Conservation (phyloP, 2,329 filamentous ascomycete species). For the Raffaelea arxii region DNA sequence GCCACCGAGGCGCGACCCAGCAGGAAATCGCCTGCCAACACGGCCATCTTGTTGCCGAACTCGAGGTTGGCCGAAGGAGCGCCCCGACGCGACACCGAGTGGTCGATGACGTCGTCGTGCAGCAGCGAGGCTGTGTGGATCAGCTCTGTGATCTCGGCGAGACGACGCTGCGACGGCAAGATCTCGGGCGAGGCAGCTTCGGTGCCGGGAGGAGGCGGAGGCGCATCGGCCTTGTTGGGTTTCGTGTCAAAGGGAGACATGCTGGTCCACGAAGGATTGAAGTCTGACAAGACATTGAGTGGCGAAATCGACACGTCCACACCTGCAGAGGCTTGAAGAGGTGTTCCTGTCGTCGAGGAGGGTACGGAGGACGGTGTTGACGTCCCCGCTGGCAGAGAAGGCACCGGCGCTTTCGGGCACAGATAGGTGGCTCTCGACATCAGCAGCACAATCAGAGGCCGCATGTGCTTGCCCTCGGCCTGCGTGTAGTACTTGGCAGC, state of each 20-base stretch:
- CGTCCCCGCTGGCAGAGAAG: not conserved
- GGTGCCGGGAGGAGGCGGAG: slow-evolving; percentile 37
- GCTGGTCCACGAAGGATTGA: slow-evolving; percentile 55
- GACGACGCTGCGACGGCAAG: slow-evolving; percentile 80
- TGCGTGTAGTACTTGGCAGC: slow-evolving; percentile 98
- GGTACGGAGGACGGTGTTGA: not conserved
- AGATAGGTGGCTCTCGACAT: slow-evolving; percentile 93
- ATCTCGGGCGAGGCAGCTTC: slow-evolving; percentile 46
- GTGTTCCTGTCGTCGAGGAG: slow-evolving; percentile 15
- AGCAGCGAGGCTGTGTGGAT: slow-evolving; percentile 95
- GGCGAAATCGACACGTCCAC: slow-evolving; percentile 49
- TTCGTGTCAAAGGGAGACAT: slow-evolving; percentile 1
- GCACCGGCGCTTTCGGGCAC: slow-evolving; percentile 45
- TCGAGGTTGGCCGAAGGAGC: slow-evolving; percentile 83
- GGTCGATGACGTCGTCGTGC: slow-evolving; percentile 97
- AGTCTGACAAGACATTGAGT: slow-evolving; percentile 57
- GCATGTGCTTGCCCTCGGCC: slow-evolving; percentile 91
- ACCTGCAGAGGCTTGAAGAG: slow-evolving; percentile 31
- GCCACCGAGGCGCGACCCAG: slow-evolving; percentile 89
- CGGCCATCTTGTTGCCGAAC: slow-evolving; percentile 99
- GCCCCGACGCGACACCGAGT: slow-evolving; percentile 74
- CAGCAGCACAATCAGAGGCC: slow-evolving; percentile 86
- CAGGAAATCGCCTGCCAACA: slow-evolving; percentile 93
- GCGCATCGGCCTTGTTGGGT: not conserved
- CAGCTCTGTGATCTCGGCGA: slow-evolving; percentile 94